These are phyloP conservation scores for Geosmithia putterillii DNA, from an alignment of 2,329 filamentous ascomycete genomes.

Conservation along the genomic window DNA sequence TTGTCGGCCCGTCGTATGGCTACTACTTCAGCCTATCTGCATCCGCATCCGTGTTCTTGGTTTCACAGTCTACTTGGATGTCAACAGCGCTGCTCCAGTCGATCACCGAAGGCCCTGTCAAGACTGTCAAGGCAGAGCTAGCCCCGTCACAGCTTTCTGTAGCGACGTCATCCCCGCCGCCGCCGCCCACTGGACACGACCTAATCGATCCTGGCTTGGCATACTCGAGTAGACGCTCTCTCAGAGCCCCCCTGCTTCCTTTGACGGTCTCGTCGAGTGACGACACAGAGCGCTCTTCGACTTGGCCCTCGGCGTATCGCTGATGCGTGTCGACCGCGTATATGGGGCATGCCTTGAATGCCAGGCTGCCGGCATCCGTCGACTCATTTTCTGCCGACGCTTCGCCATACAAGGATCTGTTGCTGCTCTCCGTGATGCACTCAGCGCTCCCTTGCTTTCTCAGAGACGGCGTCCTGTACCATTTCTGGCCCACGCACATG, in stretches of 20 bases:
- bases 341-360: not conserved
- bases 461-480: not conserved
- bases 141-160: not conserved
- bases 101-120: not conserved
- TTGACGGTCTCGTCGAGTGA: not conserved
- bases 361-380: not conserved
- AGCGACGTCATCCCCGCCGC: too few relatives aligned
- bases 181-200: not conserved
- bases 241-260: not conserved
- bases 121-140: not conserved
- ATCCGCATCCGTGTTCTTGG: not conserved
- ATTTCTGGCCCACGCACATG: slow-evolving; percentile 2
- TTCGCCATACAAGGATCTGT: not conserved
- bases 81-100: not conserved
- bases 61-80: not conserved
- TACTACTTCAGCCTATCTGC: too few relatives aligned
- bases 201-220: not conserved
- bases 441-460: not conserved
- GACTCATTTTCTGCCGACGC: not conserved
- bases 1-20: too few relatives aligned
- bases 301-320: not conserved
- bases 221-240: not conserved
- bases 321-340: not conserved
- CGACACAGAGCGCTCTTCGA: not conserved
- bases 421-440: not conserved